Conservation (phyloP, 1,284 basidiomycete genomes). For the Leccinum pachyderme region DNA sequence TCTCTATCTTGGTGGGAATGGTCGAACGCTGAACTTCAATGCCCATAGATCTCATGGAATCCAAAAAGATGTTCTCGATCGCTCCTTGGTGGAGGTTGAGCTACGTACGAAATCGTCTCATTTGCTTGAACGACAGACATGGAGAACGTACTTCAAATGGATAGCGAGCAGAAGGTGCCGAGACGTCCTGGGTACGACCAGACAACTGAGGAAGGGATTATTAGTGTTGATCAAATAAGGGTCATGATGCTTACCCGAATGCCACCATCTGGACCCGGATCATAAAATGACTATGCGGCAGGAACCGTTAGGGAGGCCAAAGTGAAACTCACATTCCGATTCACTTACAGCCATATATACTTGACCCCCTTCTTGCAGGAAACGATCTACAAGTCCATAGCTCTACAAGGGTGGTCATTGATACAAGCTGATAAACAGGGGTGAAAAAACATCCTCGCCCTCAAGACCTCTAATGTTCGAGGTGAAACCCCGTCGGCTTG, state of each 20-base stretch:
- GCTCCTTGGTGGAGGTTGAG: background rate
- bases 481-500: slow-evolving; percentile 44
- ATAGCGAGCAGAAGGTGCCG: slow-evolving; percentile 34
- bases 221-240: background rate
- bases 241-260: slow-evolving; percentile 21
- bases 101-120: background rate
- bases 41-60: slow-evolving; percentile 27
- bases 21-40: slow-evolving; percentile 36
- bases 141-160: slow-evolving; percentile 34
- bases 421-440: background rate
- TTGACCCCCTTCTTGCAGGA: slow-evolving; percentile 36
- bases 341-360: slow-evolving; percentile 28
- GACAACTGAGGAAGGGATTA: slow-evolving; percentile 22
- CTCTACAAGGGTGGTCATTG: slow-evolving; percentile 18
- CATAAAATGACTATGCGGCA: slow-evolving; percentile 35
- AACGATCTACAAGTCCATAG: slow-evolving; percentile 37
- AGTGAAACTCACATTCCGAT: background rate
- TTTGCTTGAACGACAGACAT: background rate
- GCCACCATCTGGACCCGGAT: slow-evolving; percentile 33
- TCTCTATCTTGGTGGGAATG: slow-evolving; percentile 31
- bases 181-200: slow-evolving; percentile 32
- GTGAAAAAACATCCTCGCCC: slow-evolving; percentile 13
- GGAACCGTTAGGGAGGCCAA: background rate
- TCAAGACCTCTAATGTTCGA: slow-evolving; percentile 45
- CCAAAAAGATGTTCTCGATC: slow-evolving; percentile 2